These are phyloP conservation scores for Pseudohalonectria lignicola DNA, from an alignment of 2,329 filamentous ascomycete species.

Conservation along the genomic window DNA sequence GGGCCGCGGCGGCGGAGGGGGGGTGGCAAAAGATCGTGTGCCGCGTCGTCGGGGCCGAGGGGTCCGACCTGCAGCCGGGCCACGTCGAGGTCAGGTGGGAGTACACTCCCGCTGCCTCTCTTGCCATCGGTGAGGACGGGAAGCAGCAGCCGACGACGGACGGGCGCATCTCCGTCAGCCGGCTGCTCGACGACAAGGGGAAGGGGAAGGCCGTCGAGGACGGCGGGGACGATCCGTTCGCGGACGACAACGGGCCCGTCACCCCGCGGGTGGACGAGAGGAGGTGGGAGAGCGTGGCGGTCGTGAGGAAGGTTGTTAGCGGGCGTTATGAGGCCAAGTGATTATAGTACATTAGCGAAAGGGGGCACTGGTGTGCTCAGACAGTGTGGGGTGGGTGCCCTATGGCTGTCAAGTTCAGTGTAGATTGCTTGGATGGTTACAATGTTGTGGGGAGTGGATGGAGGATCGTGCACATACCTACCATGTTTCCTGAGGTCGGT, in stretches of 20 bases:
- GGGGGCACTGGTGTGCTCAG: neutral
- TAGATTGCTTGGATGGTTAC: no score
- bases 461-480: no score
- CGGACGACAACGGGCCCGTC: conserved; percentile 37
- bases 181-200: conserved; percentile 34
- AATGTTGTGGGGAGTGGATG: no score
- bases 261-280: conserved; percentile 14
- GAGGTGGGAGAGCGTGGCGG: conserved; percentile 57
- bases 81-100: conserved; percentile 57
- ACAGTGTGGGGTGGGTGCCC: neutral
- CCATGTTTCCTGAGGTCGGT: no score
- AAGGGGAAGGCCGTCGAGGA: conserved; percentile 39
- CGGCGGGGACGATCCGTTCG: conserved; percentile 52
- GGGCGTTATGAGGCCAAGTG: conserved; percentile 61
- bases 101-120: conserved; percentile 22
- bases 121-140: conserved; percentile 26
- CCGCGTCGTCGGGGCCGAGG: conserved; percentile 43
- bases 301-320: conserved; percentile 56
- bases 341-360: no score
- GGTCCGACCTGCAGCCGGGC: conserved; percentile 40
- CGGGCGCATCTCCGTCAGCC: conserved; percentile 55
- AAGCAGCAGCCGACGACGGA: conserved; percentile 26
- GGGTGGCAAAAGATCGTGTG: conserved; percentile 63
- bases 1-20: neutral
- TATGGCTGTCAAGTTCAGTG: no score